Percentiles rank a stretch among this genome's conserved stretches.
Evolutionary conservation across 805 yeast species (phyloP).

Genomic region (Teunomyces atbi): DNA sequence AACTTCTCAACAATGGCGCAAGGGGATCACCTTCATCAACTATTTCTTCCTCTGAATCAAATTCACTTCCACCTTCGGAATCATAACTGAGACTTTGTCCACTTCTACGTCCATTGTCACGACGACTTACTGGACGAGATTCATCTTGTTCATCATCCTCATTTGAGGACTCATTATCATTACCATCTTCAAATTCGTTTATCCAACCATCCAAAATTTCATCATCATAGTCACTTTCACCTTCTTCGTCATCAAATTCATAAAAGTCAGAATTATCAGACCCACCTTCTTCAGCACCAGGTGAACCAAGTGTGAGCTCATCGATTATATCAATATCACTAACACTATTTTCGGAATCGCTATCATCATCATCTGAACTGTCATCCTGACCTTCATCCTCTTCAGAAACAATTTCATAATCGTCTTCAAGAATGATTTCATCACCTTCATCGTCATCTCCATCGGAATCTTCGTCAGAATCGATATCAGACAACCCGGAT

Average conservation of each 20-base stretch:
- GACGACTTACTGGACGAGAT: conserved; percentile 4
- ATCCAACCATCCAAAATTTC: conserved; percentile 42
- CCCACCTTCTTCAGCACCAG: conserved; percentile 20
- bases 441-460: conserved; percentile 22
- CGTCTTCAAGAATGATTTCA: conserved; percentile 11
- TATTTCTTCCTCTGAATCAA: conserved; percentile 2
- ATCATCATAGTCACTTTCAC: conserved; percentile 31
- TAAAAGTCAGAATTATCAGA: conserved; percentile 10
- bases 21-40: conserved; percentile 3
- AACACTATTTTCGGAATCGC: conserved; percentile 16
- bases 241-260: conserved; percentile 23
- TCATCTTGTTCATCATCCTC: conserved; percentile 11
- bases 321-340: conserved; percentile 38
- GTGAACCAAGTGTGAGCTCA: conserved; percentile 29
- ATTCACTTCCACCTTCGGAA: conserved; percentile 3
- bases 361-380: conserved; percentile 31
- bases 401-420: conserved; percentile 13
- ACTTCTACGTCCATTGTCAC: conserved; percentile 7
- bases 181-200: conserved; percentile 35
- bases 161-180: conserved; percentile 19
- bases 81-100: not conserved
- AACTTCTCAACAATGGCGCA: conserved; percentile 8
- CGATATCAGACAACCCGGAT: conserved; percentile 25
- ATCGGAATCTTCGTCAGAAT: conserved; percentile 19
- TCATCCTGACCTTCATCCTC: conserved; percentile 45